Conservation (phyloP, 2,329 filamentous ascomycete species). For the Saccharata proteae region DNA sequence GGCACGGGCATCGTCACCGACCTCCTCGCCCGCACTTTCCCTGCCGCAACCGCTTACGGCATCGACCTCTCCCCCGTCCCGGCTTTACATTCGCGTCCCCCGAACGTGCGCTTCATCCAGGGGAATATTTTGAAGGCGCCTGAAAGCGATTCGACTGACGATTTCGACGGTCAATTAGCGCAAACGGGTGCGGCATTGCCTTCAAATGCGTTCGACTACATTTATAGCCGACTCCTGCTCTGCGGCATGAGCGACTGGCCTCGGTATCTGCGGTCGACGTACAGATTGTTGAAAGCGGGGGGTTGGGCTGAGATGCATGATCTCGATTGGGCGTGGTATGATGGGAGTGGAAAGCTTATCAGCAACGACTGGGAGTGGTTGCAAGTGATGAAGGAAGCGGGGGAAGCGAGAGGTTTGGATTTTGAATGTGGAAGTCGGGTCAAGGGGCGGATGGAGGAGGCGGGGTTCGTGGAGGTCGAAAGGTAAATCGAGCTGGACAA, state of each 20-base stretch:
- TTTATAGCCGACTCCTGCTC: conserved; percentile 40
- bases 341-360: background rate
- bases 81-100: conserved; percentile 6
- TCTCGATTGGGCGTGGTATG: conserved; percentile 1
- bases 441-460: conserved; percentile 2
- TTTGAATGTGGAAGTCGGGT: background rate
- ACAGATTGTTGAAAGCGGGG: conserved; percentile 28
- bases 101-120: conserved; percentile 11
- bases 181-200: conserved; percentile 25
- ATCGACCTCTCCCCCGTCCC: conserved; percentile 17
- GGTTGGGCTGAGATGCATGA: conserved; percentile 32
- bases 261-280: conserved; percentile 28
- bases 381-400: background rate
- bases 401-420: background rate
- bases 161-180: too few relatives aligned
- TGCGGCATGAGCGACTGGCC: conserved; percentile 41
- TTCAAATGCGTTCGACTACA: conserved; percentile 39
- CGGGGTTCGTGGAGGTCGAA: conserved; percentile 1
- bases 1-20: conserved; percentile 12
- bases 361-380: background rate
- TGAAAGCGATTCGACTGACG: conserved; percentile 1
- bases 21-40: conserved; percentile 9
- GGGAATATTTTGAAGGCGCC: conserved; percentile 9
- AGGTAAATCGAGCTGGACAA: background rate
- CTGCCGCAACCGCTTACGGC: conserved; percentile 10